Percentiles rank a stretch among this genome's conserved stretches.
Conservation (phyloP, 2,329 filamentous ascomycete species). For the Penicillium sp. region DNA sequence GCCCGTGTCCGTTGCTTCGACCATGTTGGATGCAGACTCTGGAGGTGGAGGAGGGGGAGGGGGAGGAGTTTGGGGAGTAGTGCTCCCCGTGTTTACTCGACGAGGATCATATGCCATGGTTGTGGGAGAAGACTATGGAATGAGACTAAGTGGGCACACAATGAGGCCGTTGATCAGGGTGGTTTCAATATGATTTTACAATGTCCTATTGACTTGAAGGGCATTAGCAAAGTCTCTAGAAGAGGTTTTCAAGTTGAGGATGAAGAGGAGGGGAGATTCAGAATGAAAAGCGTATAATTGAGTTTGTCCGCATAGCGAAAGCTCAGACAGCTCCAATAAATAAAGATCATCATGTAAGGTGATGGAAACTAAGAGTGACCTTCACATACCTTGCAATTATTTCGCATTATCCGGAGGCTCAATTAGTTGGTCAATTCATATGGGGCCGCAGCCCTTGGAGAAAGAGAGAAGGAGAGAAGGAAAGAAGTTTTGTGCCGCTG, state of each 20-base stretch:
- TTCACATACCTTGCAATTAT: slow-evolving; percentile 29
- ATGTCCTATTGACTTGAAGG: slow-evolving; percentile 26
- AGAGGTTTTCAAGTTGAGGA: background rate
- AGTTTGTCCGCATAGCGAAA: slow-evolving; percentile 56
- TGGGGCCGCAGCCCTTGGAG: slow-evolving; percentile 32
- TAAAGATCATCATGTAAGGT: slow-evolving; percentile 52
- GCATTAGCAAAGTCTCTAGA: slow-evolving; percentile 19
- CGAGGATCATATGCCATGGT: slow-evolving; percentile 51
- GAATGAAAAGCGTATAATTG: slow-evolving; percentile 52
- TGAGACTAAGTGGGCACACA: slow-evolving; percentile 8
- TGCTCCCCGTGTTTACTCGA: slow-evolving; percentile 46
- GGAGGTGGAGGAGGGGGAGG: slow-evolving; percentile 50
- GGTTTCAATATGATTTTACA: slow-evolving; percentile 35
- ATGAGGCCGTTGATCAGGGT: slow-evolving; percentile 27
- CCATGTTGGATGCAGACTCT: slow-evolving; percentile 16
- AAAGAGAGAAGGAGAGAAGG: slow-evolving; percentile 13
- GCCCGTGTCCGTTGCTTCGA: slow-evolving; percentile 1
- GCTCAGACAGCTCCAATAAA: slow-evolving; percentile 78
- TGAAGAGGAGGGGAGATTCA: slow-evolving; percentile 17
- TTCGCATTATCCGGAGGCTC: slow-evolving; percentile 23
- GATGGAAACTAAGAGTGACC: background rate
- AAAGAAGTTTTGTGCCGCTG: slow-evolving; percentile 5
- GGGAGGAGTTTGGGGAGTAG: slow-evolving; percentile 39
- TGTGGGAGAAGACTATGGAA: slow-evolving; percentile 14
- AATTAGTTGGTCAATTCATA: slow-evolving; percentile 10